A percentile compares a stretch with the other conserved stretches of the same genome.
phyloP scores from a whole-genome alignment of 345 rosid genomes.

The Syzygium jambos region DNA sequence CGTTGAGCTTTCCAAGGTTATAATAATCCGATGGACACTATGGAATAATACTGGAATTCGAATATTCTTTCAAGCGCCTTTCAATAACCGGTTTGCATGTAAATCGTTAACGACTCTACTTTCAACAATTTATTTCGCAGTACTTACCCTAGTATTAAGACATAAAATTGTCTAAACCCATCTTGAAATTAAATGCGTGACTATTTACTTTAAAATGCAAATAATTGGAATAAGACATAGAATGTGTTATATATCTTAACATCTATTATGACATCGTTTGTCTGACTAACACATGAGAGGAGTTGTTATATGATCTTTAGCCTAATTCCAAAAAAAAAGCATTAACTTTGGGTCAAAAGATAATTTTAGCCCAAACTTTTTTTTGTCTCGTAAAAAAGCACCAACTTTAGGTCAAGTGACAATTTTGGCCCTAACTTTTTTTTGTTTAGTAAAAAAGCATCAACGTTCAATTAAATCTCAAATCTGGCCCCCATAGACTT shows the following conservation, averaged over 20 bases:
- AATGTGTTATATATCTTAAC: background rate
- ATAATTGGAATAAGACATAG: background rate
- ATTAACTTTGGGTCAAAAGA: too few relatives aligned
- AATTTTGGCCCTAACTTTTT: too few relatives aligned
- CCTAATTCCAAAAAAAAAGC: too few relatives aligned
- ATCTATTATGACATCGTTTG: background rate
- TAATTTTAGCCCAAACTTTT: too few relatives aligned
- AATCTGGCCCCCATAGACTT: too few relatives aligned
- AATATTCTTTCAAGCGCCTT: background rate
- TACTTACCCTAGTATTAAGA: background rate
- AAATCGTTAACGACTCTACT: background rate
- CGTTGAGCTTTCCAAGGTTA: background rate
- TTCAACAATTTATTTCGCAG: background rate
- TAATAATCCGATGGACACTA: background rate
- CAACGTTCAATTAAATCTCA: too few relatives aligned
- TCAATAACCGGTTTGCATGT: background rate
- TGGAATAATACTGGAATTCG: background rate
- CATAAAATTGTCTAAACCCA: background rate
- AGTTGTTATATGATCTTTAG: background rate
- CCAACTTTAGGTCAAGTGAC: too few relatives aligned
- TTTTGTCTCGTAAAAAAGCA: too few relatives aligned
- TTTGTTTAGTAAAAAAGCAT: too few relatives aligned
- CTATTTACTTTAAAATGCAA: background rate
- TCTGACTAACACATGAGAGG: background rate
- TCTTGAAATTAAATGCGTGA: background rate